Conservation (phyloP, 2,329 filamentous ascomycete species). For the Trichothecium roseum region DNA sequence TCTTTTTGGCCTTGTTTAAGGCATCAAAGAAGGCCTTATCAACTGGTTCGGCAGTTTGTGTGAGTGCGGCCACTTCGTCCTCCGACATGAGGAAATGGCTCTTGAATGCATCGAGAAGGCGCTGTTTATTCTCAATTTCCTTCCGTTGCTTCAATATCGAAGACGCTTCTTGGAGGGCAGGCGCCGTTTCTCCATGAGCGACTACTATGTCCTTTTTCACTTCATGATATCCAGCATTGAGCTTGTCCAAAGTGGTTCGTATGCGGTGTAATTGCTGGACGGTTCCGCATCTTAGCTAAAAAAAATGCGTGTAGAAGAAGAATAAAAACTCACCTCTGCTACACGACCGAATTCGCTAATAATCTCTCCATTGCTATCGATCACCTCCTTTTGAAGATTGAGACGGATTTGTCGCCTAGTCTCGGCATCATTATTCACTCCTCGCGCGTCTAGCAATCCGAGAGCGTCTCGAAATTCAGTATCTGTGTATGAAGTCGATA, state of each 20-base stretch:
- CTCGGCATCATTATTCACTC: slow-evolving; percentile 63
- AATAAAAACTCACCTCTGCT: slow-evolving; percentile 56
- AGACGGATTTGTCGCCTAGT: slow-evolving; percentile 69
- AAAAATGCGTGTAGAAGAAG: not conserved
- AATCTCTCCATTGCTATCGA: slow-evolving; percentile 83
- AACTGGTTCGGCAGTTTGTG: slow-evolving; percentile 69
- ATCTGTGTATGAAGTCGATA: slow-evolving; percentile 89
- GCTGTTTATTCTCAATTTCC: slow-evolving; percentile 70
- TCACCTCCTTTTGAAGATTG: slow-evolving; percentile 83
- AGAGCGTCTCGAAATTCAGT: slow-evolving; percentile 83
- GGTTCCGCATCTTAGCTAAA: slow-evolving; percentile 11
- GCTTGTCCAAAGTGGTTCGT: slow-evolving; percentile 62
- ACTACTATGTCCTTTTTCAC: slow-evolving; percentile 69
- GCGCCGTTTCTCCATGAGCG: slow-evolving; percentile 64
- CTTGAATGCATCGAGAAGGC: slow-evolving; percentile 66
- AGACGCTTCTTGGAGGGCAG: slow-evolving; percentile 68
- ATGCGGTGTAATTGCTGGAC: slow-evolving; percentile 77
- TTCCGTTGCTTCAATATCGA: slow-evolving; percentile 61
- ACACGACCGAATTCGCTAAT: slow-evolving; percentile 82
- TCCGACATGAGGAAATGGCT: slow-evolving; percentile 78
- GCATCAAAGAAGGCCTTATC: slow-evolving; percentile 75
- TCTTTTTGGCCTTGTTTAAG: slow-evolving; percentile 71
- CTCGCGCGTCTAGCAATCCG: slow-evolving; percentile 62
- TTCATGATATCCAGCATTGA: slow-evolving; percentile 71
- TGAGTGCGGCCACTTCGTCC: slow-evolving; percentile 66